Evolutionary conservation across 768 basidiomycete genomes (phyloP).

Genomic region (Paxillus rubicundulus): DNA sequence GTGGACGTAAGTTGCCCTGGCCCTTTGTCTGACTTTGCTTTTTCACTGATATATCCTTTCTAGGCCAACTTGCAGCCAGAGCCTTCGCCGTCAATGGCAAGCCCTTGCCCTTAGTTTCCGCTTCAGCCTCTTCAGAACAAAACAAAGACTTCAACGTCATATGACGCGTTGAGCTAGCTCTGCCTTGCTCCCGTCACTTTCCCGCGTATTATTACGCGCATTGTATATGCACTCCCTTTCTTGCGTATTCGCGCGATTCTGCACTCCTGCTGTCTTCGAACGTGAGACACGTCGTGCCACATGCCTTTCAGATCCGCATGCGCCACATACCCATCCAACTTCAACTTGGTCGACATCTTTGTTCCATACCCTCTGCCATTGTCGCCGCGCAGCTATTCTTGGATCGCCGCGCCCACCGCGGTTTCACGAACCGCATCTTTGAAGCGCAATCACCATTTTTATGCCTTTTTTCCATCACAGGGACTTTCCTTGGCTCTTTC

Average conservation of each 20-base stretch:
- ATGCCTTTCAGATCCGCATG: conserved; percentile 22
- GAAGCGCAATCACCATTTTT: conserved; percentile 1
- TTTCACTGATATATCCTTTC: neutral
- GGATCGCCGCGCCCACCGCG: conserved; percentile 20
- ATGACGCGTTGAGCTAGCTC: conserved; percentile 22
- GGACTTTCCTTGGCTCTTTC: neutral
- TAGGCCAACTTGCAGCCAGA: conserved; percentile 58
- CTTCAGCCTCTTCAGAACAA: conserved; percentile 56
- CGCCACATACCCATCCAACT: conserved; percentile 10
- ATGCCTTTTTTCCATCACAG: conserved; percentile 1
- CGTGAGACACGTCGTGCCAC: conserved; percentile 25
- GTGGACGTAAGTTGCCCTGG: conserved; percentile 30
- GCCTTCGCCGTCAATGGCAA: conserved; percentile 58
- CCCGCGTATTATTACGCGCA: conserved; percentile 13
- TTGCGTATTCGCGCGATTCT: conserved; percentile 24
- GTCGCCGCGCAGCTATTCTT: conserved; percentile 9
- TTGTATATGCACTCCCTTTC: conserved; percentile 24
- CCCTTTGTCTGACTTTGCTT: neutral
- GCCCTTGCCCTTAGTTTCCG: conserved; percentile 53
- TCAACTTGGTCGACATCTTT: conserved; percentile 10
- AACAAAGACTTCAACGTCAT: conserved; percentile 34
- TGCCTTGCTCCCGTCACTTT: conserved; percentile 8
- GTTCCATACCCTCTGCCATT: neutral
- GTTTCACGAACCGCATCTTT: conserved; percentile 5
- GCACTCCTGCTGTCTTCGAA: conserved; percentile 12